phyloP scores from a whole-genome alignment of 148 eudicot genomes.

The Limonium bicolor region DNA sequence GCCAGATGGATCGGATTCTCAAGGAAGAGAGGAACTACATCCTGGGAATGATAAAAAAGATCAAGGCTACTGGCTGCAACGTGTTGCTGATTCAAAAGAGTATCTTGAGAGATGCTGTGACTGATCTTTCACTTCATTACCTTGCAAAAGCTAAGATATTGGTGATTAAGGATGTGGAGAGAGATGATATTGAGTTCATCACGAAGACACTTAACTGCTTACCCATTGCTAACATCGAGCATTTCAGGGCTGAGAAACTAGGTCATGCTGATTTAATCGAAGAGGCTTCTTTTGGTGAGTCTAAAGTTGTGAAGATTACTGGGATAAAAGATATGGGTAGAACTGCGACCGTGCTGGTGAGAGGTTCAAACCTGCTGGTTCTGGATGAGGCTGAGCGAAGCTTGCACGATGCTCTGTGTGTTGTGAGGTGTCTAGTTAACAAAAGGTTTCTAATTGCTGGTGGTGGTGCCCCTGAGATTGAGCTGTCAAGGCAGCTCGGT shows the following conservation, averaged over 20 bases:
- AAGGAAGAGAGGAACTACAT: slow-evolving; percentile 96
- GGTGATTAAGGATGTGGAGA: slow-evolving; percentile 89
- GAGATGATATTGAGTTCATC: slow-evolving; percentile 96
- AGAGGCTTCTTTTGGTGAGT: slow-evolving; percentile 75
- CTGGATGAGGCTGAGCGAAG: slow-evolving; percentile 96
- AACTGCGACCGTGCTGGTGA: slow-evolving; percentile 76
- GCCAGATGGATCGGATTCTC: slow-evolving; percentile 93
- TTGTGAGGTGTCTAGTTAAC: slow-evolving; percentile 85
- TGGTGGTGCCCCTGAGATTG: slow-evolving; percentile 97
- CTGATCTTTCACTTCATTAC: slow-evolving; percentile 87
- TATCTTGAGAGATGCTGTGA: slow-evolving; percentile 92
- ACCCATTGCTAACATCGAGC: slow-evolving; percentile 89
- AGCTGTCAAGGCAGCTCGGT: slow-evolving; percentile 85
- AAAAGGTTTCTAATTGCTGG: slow-evolving; percentile 92
- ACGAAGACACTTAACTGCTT: slow-evolving; percentile 89
- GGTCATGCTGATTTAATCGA: slow-evolving; percentile 83
- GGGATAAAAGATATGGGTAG: slow-evolving; percentile 93
- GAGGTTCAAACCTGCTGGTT: slow-evolving; percentile 86
- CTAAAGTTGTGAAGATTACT: slow-evolving; percentile 75
- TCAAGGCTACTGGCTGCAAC: slow-evolving; percentile 85
- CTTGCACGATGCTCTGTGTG: slow-evolving; percentile 96
- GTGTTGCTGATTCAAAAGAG: slow-evolving; percentile 95
- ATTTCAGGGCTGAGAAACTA: slow-evolving; percentile 82
- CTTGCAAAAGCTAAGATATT: slow-evolving; percentile 92
- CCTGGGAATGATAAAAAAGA: slow-evolving; percentile 88